These are phyloP conservation scores for Chloranthus sessilifolius DNA, from an alignment of 164 flowering plant species.

Conservation along the genomic window DNA sequence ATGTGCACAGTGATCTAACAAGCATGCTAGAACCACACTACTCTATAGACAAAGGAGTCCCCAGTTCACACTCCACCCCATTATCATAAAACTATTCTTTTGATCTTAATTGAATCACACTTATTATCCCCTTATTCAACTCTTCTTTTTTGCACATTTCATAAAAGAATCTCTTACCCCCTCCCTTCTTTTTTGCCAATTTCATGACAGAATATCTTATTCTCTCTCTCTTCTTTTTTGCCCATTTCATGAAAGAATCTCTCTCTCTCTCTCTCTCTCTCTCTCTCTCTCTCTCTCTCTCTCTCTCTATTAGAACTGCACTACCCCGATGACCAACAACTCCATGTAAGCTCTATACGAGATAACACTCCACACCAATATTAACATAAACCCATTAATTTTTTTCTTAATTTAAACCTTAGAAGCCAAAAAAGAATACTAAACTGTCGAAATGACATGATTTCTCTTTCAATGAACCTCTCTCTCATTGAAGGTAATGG, in stretches of 20 bases:
- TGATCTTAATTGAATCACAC: no score
- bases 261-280: constrained; percentile 7
- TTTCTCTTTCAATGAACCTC: constrained; percentile 19
- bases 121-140: no score
- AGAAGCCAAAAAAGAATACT: neutral
- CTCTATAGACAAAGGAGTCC: no score
- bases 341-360: constrained; percentile 79
- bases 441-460: neutral
- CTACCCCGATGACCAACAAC: constrained; percentile 58
- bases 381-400: neutral
- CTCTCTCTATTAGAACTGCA: neutral
- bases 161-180: no score
- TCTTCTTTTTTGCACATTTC: no score
- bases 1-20: no score
- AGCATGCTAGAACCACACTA: no score
- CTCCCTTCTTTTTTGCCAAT: neutral
- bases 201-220: constrained; percentile 1
- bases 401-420: neutral
- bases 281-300: constrained; percentile 4
- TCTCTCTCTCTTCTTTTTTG: neutral
- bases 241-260: constrained; percentile 4
- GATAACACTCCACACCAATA: constrained; percentile 27
- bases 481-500: constrained; percentile 55
- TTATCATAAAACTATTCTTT: neutral
- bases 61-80: no score